Evolutionary conservation across 2,329 filamentous ascomycete genomes (phyloP).

Genomic region (Colletotrichum coccodes): DNA sequence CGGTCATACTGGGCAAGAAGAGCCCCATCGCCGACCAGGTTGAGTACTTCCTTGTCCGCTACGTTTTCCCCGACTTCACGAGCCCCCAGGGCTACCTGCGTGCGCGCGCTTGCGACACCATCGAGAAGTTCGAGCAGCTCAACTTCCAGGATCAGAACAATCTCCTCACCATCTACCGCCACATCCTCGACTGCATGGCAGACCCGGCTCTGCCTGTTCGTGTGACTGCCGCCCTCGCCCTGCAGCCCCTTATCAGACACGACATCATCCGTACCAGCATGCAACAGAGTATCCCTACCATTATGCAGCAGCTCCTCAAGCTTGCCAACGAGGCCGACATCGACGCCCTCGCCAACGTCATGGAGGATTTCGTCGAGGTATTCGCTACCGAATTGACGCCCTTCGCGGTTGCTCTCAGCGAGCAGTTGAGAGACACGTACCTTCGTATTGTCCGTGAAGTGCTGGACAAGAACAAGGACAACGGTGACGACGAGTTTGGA

Average conservation of each 20-base stretch:
- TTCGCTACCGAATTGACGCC: conserved; percentile 97
- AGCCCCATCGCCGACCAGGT: conserved; percentile 97
- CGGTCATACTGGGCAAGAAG: conserved; percentile 97
- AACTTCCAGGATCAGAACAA: conserved; percentile 98
- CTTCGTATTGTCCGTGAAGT: conserved; percentile 92
- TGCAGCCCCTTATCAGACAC: conserved; percentile 95
- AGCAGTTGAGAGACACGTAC: conserved; percentile 96
- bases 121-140: conserved; percentile 97
- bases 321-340: conserved; percentile 98
- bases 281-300: conserved; percentile 97
- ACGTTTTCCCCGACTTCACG: conserved; percentile 98
- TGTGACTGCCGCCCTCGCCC: conserved; percentile 90
- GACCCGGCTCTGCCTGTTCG: conserved; percentile 93
- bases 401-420: conserved; percentile 94
- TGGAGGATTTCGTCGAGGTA: conserved; percentile 99
- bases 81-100: conserved; percentile 92
- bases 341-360: conserved; percentile 95
- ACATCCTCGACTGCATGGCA: conserved; percentile 96
- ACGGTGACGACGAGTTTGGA: conserved; percentile 82
- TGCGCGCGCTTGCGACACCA: conserved; percentile 93
- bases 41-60: conserved; percentile 97
- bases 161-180: conserved; percentile 93
- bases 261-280: conserved; percentile 94
- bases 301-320: conserved; percentile 98
- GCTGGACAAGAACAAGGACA: conserved; percentile 82